Percentiles rank a stretch among this genome's conserved stretches.
Conservation (phyloP, 2,329 filamentous ascomycete genomes). For the Nemania bipapillata region DNA sequence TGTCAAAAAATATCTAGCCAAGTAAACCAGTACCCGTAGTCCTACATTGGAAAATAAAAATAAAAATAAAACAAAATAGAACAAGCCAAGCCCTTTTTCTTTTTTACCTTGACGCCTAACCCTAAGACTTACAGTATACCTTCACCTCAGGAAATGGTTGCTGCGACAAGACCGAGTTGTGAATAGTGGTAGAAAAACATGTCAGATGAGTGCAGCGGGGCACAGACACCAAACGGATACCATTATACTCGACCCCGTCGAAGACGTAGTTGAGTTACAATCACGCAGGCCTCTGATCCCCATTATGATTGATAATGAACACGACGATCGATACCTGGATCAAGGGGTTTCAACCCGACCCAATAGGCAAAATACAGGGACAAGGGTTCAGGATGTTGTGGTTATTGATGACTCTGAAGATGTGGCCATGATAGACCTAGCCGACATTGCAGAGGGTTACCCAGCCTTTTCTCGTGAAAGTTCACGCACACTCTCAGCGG, state of each 20-base stretch:
- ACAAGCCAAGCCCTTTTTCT: not conserved
- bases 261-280: not conserved
- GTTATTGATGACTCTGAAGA: conserved; percentile 16
- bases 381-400: not conserved
- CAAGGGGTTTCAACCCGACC: not conserved
- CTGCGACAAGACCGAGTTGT: conserved; percentile 32
- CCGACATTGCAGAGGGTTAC: not conserved
- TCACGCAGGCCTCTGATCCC: not conserved
- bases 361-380: not conserved
- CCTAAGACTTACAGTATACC: conserved; percentile 56
- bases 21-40: conserved; percentile 10
- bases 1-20: conserved; percentile 12
- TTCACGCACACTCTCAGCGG: conserved; percentile 28
- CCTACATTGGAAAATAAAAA: conserved; percentile 7
- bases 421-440: conserved; percentile 4
- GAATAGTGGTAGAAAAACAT: not conserved
- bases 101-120: too few relatives aligned
- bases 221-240: not conserved
- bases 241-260: conserved; percentile 3
- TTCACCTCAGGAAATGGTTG: conserved; percentile 57
- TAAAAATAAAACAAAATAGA: too few relatives aligned
- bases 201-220: not conserved
- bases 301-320: conserved; percentile 12
- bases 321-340: conserved; percentile 5
- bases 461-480: conserved; percentile 24